phyloP scores from a whole-genome alignment of 2,329 filamentous ascomycete species.

The Colletotrichum euphorbiae region DNA sequence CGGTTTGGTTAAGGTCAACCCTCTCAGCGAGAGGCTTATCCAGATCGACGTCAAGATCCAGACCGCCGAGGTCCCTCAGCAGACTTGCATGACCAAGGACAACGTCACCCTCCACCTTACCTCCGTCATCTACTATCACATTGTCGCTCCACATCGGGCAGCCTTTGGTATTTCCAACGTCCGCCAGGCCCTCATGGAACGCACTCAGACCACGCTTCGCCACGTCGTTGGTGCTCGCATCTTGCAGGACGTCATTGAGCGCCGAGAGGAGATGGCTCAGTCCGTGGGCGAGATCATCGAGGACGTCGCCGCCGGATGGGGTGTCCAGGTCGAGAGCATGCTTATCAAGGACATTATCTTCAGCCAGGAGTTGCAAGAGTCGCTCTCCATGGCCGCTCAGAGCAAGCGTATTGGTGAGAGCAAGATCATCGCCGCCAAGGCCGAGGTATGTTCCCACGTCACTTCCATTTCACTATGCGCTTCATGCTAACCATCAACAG shows the following conservation, averaged over 20 bases:
- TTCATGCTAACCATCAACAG: conserved; percentile 43
- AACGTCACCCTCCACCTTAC: conserved; percentile 95
- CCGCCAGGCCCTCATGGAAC: conserved; percentile 94
- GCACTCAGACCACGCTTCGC: conserved; percentile 96
- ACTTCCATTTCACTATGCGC: background rate
- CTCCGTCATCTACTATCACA: conserved; percentile 99
- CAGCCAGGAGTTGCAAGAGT: conserved; percentile 93
- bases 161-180: conserved; percentile 97
- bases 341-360: conserved; percentile 99
- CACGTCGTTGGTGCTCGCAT: conserved; percentile 97
- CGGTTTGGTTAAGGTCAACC: conserved; percentile 97
- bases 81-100: conserved; percentile 99
- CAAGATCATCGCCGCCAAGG: conserved; percentile 97
- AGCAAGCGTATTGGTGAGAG: conserved; percentile 98
- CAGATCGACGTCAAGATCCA: conserved; percentile 99
- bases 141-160: conserved; percentile 93
- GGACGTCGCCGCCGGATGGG: conserved; percentile 93
- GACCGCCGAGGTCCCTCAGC: conserved; percentile 94
- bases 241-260: conserved; percentile 97
- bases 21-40: conserved; percentile 87
- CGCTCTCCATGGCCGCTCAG: conserved; percentile 97
- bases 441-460: conserved; percentile 68
- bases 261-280: conserved; percentile 94
- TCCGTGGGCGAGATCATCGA: conserved; percentile 98
- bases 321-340: conserved; percentile 97